Evolutionary conservation across 306 rosid species (phyloP), one percentile per base, ranked within the genome.

Genomic region (Rosa chinensis): DNA sequence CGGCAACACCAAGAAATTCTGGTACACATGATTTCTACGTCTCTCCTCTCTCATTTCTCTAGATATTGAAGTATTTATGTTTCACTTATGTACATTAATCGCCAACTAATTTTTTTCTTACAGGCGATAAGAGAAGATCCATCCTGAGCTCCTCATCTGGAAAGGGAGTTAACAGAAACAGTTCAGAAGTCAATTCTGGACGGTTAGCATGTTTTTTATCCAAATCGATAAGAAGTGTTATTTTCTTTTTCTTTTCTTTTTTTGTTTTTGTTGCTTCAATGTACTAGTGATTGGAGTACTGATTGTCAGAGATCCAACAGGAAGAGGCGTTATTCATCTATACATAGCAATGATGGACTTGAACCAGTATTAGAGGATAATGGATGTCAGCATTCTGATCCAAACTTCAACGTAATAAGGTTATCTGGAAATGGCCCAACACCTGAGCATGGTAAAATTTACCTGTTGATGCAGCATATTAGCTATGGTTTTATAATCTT

Each of bases 371-470:
- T 81, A 6, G 99, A 92, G 84, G 85, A 84, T 78, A 70, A 68
- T 35, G 37, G 77, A 62, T 78, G 70, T 79, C 70, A 63, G 55
- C 72, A 77, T 53, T n/a, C 83, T 48, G 88, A 85, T 66, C 86
- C 80, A 47, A 81, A 80, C 75, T 88, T 91, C 85, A 84, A 84
- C 81, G 77, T 91, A 78, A 50, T 83, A 52, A 83, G 87, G 75
- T 72, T 87, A 53, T 72, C 87, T 47, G 92, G 87, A 85, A 69
- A 77, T 71, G 89, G 79, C 48, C 78, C 77, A 47, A 77, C 89
- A 72, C 91, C 85, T 68, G 93, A 93, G 72, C 89, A 84, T 84
- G 99, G 99, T 91, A 79, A 66, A n/a, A 20, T 78, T 66, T 80
- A 67, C 74, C 25, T 52, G 52, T 64, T 77, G 56, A 42, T 48